Base-by-base conservation (phyloP, 768 basidiomycete species). In the Cystobasidium ongulense region DNA sequence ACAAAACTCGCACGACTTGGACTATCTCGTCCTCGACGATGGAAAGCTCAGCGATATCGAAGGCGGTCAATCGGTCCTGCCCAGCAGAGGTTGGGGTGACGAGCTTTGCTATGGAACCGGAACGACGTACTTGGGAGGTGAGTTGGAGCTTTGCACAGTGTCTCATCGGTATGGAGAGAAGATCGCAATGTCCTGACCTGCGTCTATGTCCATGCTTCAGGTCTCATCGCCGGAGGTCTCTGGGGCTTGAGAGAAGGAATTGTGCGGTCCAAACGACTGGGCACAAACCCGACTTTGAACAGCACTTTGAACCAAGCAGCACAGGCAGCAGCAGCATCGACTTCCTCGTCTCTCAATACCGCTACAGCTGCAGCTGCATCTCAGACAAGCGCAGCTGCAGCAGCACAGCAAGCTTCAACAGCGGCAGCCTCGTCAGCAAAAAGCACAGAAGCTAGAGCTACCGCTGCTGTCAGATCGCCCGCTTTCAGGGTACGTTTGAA, bases 71-170 rank as follows among this genome's bases (percentile, higher is more conserved):
- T 92, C 90, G 74, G 93, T 94, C 73, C 87, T 99, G 76, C 93
- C 94, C 78, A 90, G 89, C 81, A 85, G 96, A 84, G 93, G 96
- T 76, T 98, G 92, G 94, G 91, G 92, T 83, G 96, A 99, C 84
- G 96, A 99, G 84, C 84, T 99, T 74, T 97, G 93, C 86, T 97
- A 98, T 83, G 96, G 96, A 80, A 97, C 94, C 79, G 96, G 96
- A 76, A 94, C 94, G 77, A 96, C 93, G 84, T 99, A 99, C 87
- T 88, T 99, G 72, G 86, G 90, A 82, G 95, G 95, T 97, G 81
- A 81, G 91, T 88, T 75, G 61, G 75, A 46, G 61, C 73, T 78
- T 73, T 78, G 72, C 74, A 72, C 67, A 78, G 78, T 70, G 74
- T 65, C 81, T 85, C 46, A 11, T 50, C 46, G 15, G n/a, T 4